Conservation (phyloP, 1,139 yeast species). For the Candida tetrigidarum region DNA sequence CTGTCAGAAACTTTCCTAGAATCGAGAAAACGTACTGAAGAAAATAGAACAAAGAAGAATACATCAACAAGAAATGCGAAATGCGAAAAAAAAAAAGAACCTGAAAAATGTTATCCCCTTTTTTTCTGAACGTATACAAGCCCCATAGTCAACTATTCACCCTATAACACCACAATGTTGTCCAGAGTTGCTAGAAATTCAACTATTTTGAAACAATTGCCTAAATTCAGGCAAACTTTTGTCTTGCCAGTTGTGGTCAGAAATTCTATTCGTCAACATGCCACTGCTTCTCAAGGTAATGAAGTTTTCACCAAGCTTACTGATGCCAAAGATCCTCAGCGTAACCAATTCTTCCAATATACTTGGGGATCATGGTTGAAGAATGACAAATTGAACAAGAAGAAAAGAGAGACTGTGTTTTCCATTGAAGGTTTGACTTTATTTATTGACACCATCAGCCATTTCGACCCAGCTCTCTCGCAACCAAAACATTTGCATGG, state of each 20-base stretch:
- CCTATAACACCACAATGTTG: too few species aligned
- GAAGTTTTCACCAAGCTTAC: slow-evolving; percentile 55
- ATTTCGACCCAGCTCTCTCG: slow-evolving; percentile 17
- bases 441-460: slow-evolving; percentile 45
- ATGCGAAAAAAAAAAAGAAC: neutral
- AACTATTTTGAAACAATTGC: slow-evolving; percentile 2
- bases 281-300: slow-evolving; percentile 23
- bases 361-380: slow-evolving; percentile 96
- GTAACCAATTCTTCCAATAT: slow-evolving; percentile 80
- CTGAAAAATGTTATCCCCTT: neutral
- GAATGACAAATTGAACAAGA: slow-evolving; percentile 74
- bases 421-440: slow-evolving; percentile 75
- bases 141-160: neutral
- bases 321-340: slow-evolving; percentile 68
- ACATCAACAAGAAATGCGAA: too few species aligned
- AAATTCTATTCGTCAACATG: slow-evolving; percentile 5
- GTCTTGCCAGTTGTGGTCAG: slow-evolving; percentile 3
- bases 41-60: neutral
- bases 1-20: too few species aligned
- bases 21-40: neutral
- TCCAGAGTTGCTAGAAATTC: slow-evolving; percentile 12
- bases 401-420: slow-evolving; percentile 79
- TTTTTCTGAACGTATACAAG: neutral
- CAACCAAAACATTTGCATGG: slow-evolving; percentile 37
- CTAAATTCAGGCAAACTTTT: slow-evolving; percentile 1